These are phyloP conservation scores for Coffea humblotiana DNA, from an alignment of 305 asterid genomes.

Conservation along the genomic window DNA sequence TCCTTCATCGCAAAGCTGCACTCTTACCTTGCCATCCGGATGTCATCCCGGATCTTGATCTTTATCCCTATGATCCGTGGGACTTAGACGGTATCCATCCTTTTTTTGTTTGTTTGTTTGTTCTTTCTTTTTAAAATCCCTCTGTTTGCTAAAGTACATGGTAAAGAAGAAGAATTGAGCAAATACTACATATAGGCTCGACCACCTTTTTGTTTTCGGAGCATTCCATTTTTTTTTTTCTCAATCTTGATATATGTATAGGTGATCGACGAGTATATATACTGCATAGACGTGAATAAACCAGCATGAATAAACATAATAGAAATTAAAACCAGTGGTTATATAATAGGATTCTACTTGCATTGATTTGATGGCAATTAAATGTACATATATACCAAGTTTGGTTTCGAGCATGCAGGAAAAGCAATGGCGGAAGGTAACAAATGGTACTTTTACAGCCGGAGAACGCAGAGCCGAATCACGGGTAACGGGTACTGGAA, in stretches of 20 bases:
- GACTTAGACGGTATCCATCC: constrained; percentile 60
- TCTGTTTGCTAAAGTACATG: background rate
- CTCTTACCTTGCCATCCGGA: constrained; percentile 88
- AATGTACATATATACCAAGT: background rate
- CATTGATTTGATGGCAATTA: no score
- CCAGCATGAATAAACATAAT: background rate
- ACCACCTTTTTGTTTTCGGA: background rate
- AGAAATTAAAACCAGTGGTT: no score
- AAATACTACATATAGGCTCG: background rate
- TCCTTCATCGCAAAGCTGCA: constrained; percentile 83
- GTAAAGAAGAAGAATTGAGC: background rate
- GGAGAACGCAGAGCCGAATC: constrained; percentile 66
- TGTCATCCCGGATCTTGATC: constrained; percentile 93
- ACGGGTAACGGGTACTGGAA: constrained; percentile 84
- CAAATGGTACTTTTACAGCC: constrained; percentile 85
- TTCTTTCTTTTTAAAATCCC: background rate
- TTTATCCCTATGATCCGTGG: constrained; percentile 93
- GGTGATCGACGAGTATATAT: background rate
- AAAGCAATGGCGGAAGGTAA: constrained; percentile 93
- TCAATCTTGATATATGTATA: background rate
- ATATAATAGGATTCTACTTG: no score
- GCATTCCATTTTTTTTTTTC: background rate
- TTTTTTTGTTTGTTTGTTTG: background rate
- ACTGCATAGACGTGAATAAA: no score
- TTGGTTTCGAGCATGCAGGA: constrained; percentile 36